Evolutionary conservation across 2,329 filamentous ascomycete genomes (phyloP), one percentile per base, ranked within the genome.

Genomic region (Cercospora sojina): DNA sequence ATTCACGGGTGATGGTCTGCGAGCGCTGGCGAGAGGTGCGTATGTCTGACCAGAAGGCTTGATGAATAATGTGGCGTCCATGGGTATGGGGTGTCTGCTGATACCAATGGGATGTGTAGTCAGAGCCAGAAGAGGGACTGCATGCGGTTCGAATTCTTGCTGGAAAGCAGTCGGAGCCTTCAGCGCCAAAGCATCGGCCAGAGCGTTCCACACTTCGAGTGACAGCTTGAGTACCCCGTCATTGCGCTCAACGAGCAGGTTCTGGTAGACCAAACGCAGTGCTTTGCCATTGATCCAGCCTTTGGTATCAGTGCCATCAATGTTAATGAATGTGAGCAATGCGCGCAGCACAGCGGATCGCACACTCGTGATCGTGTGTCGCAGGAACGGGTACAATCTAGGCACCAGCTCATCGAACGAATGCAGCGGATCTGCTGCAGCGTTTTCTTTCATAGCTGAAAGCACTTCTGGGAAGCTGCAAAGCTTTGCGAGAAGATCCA

Each of bases 351-450:
- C 95, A 9, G 95, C 94, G 47, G 94, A 90, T 62, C 95, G 91
- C 58, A 99, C 95, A 64, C 91, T 97, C 1, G 93, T 97, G 73
- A 99, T 98, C 6, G 96, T 99, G 78, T 99, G 95, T 65, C 95
- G 90, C 53, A 99, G 82, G 84, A 99, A 99, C 3, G 94, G 94
- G 75, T 97, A 99, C 3, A 99, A 87, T 55, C 95, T 88, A 25
- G 96, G 95, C 5, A 99, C 94, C 32, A 99, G 85, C 69, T 95
- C 88, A 3, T 92, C 92, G 77, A 99, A 99, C 0, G 94, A 97
- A 64, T 94, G 90, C 72, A 93, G 90, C 12, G 92, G 86, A 74
- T 97, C 91, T 73, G 90, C 85, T 7, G 88, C 87, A 7, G 94
- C 94, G 64, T 96, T 97, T 31, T 84, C 82, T 80, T 96, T 96